Evolutionary conservation across 2,329 filamentous ascomycete genomes (phyloP), one percentile per base, ranked within the genome.

Genomic region (Thermothelomyces thermophilus): DNA sequence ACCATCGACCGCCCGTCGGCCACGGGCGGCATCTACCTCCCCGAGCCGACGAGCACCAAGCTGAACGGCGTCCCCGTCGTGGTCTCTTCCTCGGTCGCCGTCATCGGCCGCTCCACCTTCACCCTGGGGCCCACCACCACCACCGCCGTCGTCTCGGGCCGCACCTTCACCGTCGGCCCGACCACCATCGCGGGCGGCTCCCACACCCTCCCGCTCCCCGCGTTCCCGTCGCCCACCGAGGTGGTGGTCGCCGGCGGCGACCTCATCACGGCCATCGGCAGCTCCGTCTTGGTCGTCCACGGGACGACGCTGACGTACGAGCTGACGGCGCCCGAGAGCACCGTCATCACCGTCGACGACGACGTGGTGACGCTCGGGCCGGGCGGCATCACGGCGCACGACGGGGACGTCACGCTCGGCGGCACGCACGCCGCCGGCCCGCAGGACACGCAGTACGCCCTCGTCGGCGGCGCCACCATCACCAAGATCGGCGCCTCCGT

Each of bases 381-480:
- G 5, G 71, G 34, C 0, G 74, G 72, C 17, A 59, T 77, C 5
- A 56, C 67, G 2, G 59, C 73, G 2, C 68, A 62, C 53, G 67
- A 67, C 54, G 67, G 67, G 26, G 66, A 63, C 17, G 24, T 46
- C 26, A 72, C 69, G 0, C 49, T 78, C 0, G 75, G 75, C 16
- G 75, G 74, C 0, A 54, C 61, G 2, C 51, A 58, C 0, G 73
- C 70, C 13, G 55, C 58, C 2, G 44, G 62, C 1, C 63, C 49
- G 17, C 17, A 60, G 1, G 66, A 65, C 11, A 74, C 70, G 1
- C 63, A 66, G 2, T 72, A 68, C 58, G 72, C 71, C 37, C 70
- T 78, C 48, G 69, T 76, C 8, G 76, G 76, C 45, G 76, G 76
- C 10, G 75, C 70, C 14, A 77, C 76, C 3, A 66, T 79, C 46